These are phyloP conservation scores for Fusarium brachygibbosum DNA, from an alignment of 2,329 filamentous ascomycete species.

Conservation along the genomic window DNA sequence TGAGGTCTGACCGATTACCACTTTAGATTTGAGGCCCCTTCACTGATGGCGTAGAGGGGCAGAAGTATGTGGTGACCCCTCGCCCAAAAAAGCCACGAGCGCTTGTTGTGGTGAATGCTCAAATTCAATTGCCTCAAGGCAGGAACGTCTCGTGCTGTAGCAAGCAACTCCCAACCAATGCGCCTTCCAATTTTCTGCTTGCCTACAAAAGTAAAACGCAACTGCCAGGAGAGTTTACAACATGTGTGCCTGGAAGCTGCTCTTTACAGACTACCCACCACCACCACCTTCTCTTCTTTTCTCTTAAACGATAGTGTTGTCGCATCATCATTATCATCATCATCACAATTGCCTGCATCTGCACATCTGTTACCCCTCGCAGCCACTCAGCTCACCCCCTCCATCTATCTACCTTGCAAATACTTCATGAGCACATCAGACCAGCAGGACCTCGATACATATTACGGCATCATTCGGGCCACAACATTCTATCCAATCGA, in stretches of 20 bases:
- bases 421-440: slow-evolving; percentile 14
- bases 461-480: slow-evolving; percentile 1
- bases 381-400: slow-evolving; percentile 34
- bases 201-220: neutral
- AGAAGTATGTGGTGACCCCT: neutral
- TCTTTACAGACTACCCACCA: slow-evolving; percentile 3
- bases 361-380: slow-evolving; percentile 7
- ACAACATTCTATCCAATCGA: slow-evolving; percentile 7
- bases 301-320: slow-evolving; percentile 15
- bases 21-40: slow-evolving; percentile 29
- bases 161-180: neutral
- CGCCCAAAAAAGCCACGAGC: slow-evolving; percentile 1
- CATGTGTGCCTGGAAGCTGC: slow-evolving; percentile 1
- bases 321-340: slow-evolving; percentile 27
- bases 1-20: slow-evolving; percentile 26
- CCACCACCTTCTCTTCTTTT: slow-evolving; percentile 6
- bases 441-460: slow-evolving; percentile 12
- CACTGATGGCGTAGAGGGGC: slow-evolving; percentile 1
- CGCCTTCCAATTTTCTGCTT: slow-evolving; percentile 5
- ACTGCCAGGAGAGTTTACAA: neutral
- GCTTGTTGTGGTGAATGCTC: neutral
- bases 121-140: neutral
- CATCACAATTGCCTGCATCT: slow-evolving; percentile 15
- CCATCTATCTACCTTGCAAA: neutral
- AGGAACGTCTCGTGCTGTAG: neutral